phyloP scores from a whole-genome alignment of 2,329 filamentous ascomycete species.

The Gaeumannomyces tritici region DNA sequence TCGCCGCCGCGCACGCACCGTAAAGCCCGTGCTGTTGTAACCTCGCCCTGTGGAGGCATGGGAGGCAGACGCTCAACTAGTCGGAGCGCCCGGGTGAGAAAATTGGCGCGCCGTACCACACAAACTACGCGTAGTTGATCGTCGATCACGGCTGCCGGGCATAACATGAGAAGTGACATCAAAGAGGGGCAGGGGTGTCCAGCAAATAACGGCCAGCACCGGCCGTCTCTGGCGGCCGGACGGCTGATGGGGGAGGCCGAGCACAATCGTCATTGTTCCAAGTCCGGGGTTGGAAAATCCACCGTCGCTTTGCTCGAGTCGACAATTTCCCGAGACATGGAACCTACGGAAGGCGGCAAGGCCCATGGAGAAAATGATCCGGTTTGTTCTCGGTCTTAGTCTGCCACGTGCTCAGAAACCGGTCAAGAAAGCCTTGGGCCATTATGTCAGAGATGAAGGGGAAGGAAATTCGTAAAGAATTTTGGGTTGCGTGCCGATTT shows the following conservation, averaged over 20 bases:
- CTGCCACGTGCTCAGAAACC: background rate
- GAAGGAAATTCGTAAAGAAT: too few species aligned
- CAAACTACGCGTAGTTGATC: background rate
- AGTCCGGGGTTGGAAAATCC: background rate
- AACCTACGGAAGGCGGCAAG: background rate
- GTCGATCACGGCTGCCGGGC: background rate
- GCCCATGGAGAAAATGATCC: background rate
- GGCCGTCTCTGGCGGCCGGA: background rate
- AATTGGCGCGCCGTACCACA: background rate
- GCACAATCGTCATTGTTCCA: background rate
- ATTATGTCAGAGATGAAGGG: too few species aligned
- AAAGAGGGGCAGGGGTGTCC: too few species aligned
- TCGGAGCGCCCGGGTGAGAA: background rate
- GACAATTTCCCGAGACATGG: background rate
- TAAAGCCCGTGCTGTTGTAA: too few species aligned
- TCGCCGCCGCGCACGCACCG: too few species aligned
- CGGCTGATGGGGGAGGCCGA: background rate
- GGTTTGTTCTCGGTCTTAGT: background rate
- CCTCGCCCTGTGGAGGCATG: background rate
- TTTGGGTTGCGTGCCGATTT: too few species aligned
- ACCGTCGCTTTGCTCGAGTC: too few species aligned
- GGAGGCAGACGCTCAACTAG: background rate
- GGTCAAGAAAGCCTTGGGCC: too few species aligned
- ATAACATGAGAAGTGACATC: background rate
- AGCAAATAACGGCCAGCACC: background rate